phyloP scores from a whole-genome alignment of 78 protist species.

The Dictyostelium purpureum region DNA sequence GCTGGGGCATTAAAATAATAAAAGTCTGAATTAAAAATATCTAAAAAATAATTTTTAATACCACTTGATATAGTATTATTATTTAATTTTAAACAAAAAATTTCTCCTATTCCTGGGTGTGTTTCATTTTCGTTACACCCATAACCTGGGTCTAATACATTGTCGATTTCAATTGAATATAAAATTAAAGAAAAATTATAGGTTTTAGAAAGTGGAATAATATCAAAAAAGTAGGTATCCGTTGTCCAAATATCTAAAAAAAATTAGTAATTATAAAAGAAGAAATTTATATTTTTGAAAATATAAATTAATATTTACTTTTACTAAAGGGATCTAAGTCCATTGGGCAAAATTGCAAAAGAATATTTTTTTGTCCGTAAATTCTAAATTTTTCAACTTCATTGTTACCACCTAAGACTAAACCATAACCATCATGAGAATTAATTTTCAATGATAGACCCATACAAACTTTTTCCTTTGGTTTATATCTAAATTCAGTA shows the following conservation, averaged over 20 bases:
- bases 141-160: too few species aligned
- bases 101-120: not conserved
- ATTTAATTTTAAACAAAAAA: not conserved
- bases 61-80: too few species aligned
- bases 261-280: constrained; percentile 1
- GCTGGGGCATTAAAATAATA: too few species aligned
- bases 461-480: not conserved
- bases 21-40: too few species aligned
- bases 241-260: constrained; percentile 8
- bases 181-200: not conserved
- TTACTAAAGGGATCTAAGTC: too few species aligned
- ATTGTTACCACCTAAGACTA: too few species aligned
- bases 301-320: too few species aligned
- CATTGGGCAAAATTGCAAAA: too few species aligned
- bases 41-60: too few species aligned
- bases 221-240: constrained; percentile 25
- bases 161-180: not conserved
- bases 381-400: too few species aligned
- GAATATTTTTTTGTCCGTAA: too few species aligned
- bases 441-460: not conserved
- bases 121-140: not conserved
- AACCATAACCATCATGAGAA: not conserved
- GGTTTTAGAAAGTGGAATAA: not conserved
- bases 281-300: too few species aligned
- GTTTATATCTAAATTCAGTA: constrained; percentile 25